Conservation (phyloP, 202 grass and related monocot genomes). For the Setaria italica region DNA sequence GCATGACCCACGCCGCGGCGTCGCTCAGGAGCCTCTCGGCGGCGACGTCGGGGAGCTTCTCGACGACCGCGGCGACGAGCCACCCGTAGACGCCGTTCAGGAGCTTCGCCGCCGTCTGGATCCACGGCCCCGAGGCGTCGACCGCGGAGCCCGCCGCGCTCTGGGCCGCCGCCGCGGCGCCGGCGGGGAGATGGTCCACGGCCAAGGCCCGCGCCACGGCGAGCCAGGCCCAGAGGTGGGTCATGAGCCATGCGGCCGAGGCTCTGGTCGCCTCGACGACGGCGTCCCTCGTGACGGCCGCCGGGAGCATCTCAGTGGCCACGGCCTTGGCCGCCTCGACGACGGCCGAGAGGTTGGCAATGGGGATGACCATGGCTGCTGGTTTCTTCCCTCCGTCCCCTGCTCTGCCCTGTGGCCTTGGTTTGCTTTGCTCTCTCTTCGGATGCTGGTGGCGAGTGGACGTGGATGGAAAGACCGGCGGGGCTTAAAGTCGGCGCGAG, state of each 20-base stretch:
- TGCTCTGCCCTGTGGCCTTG: background rate
- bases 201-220: constrained; percentile 5
- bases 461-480: background rate
- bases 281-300: constrained; percentile 26
- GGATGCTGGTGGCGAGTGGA: background rate
- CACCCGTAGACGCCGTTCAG: constrained; percentile 7
- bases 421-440: background rate
- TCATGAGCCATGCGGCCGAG: background rate
- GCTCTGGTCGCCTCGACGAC: background rate
- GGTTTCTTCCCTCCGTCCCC: background rate
- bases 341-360: constrained; percentile 44
- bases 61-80: constrained; percentile 1
- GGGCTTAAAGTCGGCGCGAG: background rate
- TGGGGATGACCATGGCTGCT: constrained; percentile 27
- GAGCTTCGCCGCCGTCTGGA: background rate
- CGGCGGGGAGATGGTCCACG: constrained; percentile 21
- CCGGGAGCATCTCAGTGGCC: constrained; percentile 41
- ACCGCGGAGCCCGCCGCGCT: background rate
- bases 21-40: constrained; percentile 25
- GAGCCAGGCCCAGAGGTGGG: constrained; percentile 35
- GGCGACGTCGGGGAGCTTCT: constrained; percentile 28
- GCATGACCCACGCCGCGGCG: background rate
- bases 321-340: constrained; percentile 20
- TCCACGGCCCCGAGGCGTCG: constrained; percentile 22
- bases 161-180: background rate